phyloP scores from a whole-genome alignment of 148 eudicot genomes.

The Linanthus parryae region DNA sequence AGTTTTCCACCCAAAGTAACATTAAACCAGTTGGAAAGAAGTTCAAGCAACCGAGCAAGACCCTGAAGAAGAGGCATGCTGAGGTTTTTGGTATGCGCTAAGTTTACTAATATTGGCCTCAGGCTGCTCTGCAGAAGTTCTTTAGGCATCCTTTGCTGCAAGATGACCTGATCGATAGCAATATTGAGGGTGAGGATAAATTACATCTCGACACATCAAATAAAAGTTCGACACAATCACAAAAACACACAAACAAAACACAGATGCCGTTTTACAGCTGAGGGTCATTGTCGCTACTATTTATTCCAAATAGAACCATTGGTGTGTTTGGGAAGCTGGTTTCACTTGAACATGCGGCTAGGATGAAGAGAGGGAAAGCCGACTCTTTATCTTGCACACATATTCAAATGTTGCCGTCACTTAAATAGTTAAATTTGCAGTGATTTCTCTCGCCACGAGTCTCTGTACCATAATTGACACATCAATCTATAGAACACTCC shows the following conservation, averaged over 20 bases:
- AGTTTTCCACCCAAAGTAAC: slow-evolving; percentile 88
- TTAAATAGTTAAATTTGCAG: too few species aligned
- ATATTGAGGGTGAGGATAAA: slow-evolving; percentile 6
- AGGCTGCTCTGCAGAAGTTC: slow-evolving; percentile 97
- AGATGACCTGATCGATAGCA: slow-evolving; percentile 51
- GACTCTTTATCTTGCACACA: too few species aligned
- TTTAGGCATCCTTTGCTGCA: slow-evolving; percentile 97
- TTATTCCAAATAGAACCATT: too few species aligned
- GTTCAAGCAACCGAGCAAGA: slow-evolving; percentile 93
- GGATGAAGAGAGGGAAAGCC: too few species aligned
- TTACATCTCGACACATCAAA: neutral
- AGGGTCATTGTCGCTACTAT: too few species aligned
- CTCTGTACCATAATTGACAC: too few species aligned
- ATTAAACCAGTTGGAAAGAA: slow-evolving; percentile 93
- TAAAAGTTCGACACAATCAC: neutral
- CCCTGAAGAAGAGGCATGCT: slow-evolving; percentile 98
- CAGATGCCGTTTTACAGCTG: too few species aligned
- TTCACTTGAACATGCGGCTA: too few species aligned
- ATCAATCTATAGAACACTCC: too few species aligned
- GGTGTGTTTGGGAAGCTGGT: too few species aligned
- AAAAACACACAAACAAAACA: slow-evolving; percentile 3
- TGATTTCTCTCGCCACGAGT: too few species aligned
- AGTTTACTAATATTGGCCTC: slow-evolving; percentile 88
- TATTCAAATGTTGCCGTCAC: too few species aligned
- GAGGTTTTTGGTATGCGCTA: slow-evolving; percentile 92